phyloP scores from a whole-genome alignment of 139 green algal genomes.

The Chlamydomonas schloesseri region DNA sequence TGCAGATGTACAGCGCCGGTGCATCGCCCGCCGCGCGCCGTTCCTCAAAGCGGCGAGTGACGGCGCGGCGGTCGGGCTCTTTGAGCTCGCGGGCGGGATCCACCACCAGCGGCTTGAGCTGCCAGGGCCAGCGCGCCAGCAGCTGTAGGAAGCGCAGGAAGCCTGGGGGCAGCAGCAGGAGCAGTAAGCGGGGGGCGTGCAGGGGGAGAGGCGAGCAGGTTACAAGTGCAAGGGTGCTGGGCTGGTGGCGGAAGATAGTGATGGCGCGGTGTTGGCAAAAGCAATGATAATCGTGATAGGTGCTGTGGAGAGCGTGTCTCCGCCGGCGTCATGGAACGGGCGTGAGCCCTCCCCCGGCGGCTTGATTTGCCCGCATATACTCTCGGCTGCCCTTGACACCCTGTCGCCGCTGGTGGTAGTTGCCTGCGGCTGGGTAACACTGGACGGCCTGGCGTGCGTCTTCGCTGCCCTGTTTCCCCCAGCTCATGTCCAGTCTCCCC shows the following conservation, averaged over 20 bases:
- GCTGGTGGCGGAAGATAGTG: background rate
- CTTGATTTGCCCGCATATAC: conserved; percentile 29
- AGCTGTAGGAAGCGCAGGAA: conserved; percentile 83
- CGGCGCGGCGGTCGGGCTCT: conserved; percentile 12
- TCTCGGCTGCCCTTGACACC: conserved; percentile 54
- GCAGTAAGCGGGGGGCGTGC: no score
- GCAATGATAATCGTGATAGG: background rate
- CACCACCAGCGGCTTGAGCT: conserved; percentile 69
- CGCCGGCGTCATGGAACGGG: background rate
- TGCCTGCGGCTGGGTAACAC: conserved; percentile 39
- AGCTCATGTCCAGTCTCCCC: no score
- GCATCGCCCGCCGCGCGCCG: conserved; percentile 1
- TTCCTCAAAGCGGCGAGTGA: conserved; percentile 45
- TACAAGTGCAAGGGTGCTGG: background rate
- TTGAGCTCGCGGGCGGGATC: conserved; percentile 69
- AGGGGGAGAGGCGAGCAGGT: background rate
- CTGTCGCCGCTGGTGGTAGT: background rate
- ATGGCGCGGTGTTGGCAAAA: no score
- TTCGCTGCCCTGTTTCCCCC: background rate
- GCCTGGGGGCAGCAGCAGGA: conserved; percentile 49
- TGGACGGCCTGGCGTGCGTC: conserved; percentile 15
- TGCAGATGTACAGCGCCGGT: conserved; percentile 71
- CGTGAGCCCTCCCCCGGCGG: conserved; percentile 7
- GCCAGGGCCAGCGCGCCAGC: conserved; percentile 75
- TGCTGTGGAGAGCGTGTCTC: conserved; percentile 21